Evolutionary conservation across 75 land plant genomes (phyloP), one percentile per base, ranked within the genome.

Genomic region (Pinus taeda): DNA sequence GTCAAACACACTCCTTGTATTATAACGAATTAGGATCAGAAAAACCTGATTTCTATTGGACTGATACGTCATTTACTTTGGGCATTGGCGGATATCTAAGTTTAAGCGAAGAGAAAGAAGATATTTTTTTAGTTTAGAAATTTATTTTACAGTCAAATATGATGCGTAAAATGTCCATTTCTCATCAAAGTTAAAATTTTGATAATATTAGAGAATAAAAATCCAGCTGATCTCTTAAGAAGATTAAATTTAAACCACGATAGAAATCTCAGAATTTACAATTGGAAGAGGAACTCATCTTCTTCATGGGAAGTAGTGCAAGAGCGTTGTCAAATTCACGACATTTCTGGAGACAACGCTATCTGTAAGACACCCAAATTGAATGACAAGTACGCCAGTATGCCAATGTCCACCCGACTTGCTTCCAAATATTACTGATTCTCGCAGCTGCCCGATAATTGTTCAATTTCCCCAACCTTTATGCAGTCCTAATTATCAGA

Each of bases 191-290:
- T 61, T 4, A 56, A 20, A 49, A 15, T 59, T 30, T 76, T 83
- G 37, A 78, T 60, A 18, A 83, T 88, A 15, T 79, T 85, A 14
- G 92, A 90, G 39, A 21, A 21, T 62, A 86, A 86, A 42, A 57
- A 30, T 11, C 49, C 49, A 6, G 49, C 49, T 4, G 81, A 81
- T 42, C 33, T 74, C n/a, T 71, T 62, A 15, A 81, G 90, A 60
- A 74, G 88, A 33, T 39, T 88, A 7, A 88, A 82, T 4, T 6
- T 90, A 74, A n/a, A n/a, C n/a, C n/a, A n/a, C n/a, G n/a, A n/a
- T n/a, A n/a, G n/a, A n/a, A n/a, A n/a, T n/a, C n/a, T n/a, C n/a
- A n/a, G 92, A 85, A 58, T 66, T 77, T n/a, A 88, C 73, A 85
- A 84, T 0, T 21, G 26, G 53, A 4, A 13, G n/a, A 22, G 15